Evolutionary conservation across 2,329 filamentous ascomycete species (phyloP).

Genomic region (Lasiodiplodia hormozganensis): DNA sequence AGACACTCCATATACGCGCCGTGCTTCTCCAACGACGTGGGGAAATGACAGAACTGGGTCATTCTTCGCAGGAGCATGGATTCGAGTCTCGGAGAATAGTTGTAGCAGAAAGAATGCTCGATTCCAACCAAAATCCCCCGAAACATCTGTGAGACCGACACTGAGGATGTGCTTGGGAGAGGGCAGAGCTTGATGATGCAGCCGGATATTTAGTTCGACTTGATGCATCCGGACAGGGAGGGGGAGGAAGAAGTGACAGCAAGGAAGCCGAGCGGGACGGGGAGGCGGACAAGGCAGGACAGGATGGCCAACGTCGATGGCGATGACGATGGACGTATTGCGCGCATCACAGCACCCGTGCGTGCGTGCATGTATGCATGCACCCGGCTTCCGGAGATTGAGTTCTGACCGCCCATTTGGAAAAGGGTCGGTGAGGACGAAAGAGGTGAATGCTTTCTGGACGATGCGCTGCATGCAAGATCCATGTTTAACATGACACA

Average conservation of each 20-base stretch:
- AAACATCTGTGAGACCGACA: too few relatives aligned
- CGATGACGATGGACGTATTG: background rate
- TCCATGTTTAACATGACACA: slow-evolving; percentile 5
- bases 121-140: too few relatives aligned
- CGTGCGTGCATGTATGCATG: background rate
- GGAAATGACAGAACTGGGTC: background rate
- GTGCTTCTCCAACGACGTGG: background rate
- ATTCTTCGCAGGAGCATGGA: background rate
- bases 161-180: too few relatives aligned
- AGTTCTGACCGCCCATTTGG: background rate
- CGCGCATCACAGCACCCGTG: background rate
- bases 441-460: background rate
- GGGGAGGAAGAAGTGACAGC: background rate
- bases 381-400: background rate
- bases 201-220: background rate
- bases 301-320: background rate
- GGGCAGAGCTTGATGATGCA: background rate
- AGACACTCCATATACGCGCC: background rate
- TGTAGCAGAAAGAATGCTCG: too few relatives aligned
- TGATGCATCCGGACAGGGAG: background rate
- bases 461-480: background rate
- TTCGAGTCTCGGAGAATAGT: too few relatives aligned
- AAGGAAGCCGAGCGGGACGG: background rate
- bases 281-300: background rate
- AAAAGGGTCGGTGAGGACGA: background rate